Evolutionary conservation across 108 stramenopile genomes (phyloP).

Genomic region (Discostella stelligeroides): DNA sequence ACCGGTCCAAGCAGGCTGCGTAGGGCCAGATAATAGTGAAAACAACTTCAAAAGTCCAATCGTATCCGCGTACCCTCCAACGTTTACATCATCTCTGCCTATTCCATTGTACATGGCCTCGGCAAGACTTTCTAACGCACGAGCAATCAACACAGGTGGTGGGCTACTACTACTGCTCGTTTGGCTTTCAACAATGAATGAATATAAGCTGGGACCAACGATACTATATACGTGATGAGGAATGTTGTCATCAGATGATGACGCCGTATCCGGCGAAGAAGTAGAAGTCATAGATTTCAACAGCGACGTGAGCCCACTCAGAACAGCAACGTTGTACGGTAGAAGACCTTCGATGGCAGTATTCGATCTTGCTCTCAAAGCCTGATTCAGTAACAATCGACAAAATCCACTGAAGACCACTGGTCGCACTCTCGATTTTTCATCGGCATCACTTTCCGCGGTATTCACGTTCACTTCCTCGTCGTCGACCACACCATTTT

Average conservation of each 20-base stretch:
- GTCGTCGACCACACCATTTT: conserved; percentile 27
- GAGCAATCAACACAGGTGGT: conserved; percentile 74
- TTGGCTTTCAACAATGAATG: conserved; percentile 26
- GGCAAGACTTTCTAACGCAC: conserved; percentile 67
- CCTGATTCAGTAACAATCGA: conserved; percentile 62
- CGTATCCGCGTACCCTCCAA: conserved; percentile 13
- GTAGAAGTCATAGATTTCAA: conserved; percentile 41
- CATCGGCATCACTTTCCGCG: conserved; percentile 1
- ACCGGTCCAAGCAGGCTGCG: conserved; percentile 44
- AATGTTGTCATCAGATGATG: conserved; percentile 15
- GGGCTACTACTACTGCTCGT: conserved; percentile 21
- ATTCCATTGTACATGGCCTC: conserved; percentile 62
- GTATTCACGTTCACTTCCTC: conserved; percentile 5
- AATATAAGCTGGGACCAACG: conserved; percentile 35
- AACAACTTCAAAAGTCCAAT: conserved; percentile 28
- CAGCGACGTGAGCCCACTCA: conserved; percentile 51
- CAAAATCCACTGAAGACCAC: conserved; percentile 61
- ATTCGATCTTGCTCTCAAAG: conserved; percentile 35
- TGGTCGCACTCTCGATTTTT: conserved; percentile 9
- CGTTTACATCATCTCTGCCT: conserved; percentile 25
- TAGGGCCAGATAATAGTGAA: conserved; percentile 19
- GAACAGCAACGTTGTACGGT: conserved; percentile 64
- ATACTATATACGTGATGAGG: conserved; percentile 33
- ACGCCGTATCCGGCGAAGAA: conserved; percentile 10
- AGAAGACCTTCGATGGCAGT: conserved; percentile 53